Percentiles rank a stretch among this genome's conserved stretches.
These are phyloP conservation scores for Curvularia sp. DNA, from an alignment of 2,329 filamentous ascomycete species.

Conservation along the genomic window DNA sequence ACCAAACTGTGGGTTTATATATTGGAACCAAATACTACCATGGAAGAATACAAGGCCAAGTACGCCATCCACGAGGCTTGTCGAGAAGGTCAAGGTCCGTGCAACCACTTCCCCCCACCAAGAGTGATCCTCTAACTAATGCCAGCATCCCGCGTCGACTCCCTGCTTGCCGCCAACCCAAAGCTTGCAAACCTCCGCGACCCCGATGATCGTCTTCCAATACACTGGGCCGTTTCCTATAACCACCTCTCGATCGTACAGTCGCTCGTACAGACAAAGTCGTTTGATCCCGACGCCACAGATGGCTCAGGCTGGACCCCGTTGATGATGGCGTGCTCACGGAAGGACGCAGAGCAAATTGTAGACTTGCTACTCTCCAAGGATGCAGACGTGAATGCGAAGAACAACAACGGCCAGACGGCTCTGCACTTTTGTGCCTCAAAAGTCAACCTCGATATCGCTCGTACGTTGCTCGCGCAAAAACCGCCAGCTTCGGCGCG, in stretches of 20 bases:
- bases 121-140: conserved; percentile 62
- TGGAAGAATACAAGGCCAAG: conserved; percentile 59
- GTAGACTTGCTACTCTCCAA: conserved; percentile 72
- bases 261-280: conserved; percentile 71
- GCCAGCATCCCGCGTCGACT: conserved; percentile 74
- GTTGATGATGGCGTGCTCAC: conserved; percentile 80
- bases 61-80: conserved; percentile 88
- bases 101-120: conserved; percentile 4
- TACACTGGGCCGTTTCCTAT: conserved; percentile 93
- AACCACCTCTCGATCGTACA: conserved; percentile 79
- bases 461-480: conserved; percentile 75
- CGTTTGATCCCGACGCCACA: conserved; percentile 84
- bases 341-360: conserved; percentile 74
- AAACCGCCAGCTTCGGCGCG: conserved; percentile 73
- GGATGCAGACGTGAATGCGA: conserved; percentile 75
- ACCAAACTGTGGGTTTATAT: not conserved
- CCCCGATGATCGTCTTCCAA: conserved; percentile 84
- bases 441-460: conserved; percentile 84
- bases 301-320: conserved; percentile 84
- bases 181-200: conserved; percentile 78
- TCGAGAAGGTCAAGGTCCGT: conserved; percentile 80
- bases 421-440: conserved; percentile 91
- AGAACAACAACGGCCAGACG: conserved; percentile 77
- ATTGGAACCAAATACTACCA: conserved; percentile 1
- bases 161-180: conserved; percentile 77